Percentiles rank a stretch among this genome's conserved stretches.
phyloP scores from a whole-genome alignment of 2,329 filamentous ascomycete species.

The Colletotrichum shisoi region DNA sequence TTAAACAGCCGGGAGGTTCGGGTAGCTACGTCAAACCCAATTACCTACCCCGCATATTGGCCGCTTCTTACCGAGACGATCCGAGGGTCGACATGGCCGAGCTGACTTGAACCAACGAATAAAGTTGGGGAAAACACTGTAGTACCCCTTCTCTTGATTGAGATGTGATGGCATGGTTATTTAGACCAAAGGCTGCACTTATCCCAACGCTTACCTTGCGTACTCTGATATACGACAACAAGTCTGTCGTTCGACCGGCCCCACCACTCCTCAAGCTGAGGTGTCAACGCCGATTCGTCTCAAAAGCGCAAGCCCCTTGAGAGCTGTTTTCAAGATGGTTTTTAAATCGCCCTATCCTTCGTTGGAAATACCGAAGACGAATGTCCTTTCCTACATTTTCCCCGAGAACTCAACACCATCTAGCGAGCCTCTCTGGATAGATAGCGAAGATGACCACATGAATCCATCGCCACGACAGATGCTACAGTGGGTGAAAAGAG shows the following conservation, averaged over 20 bases:
- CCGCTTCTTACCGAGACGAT: conserved; percentile 27
- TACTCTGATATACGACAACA: background rate
- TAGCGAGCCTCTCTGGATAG: conserved; percentile 61
- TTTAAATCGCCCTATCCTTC: conserved; percentile 54
- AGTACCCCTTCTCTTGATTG: background rate
- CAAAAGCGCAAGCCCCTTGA: background rate
- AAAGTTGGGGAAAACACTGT: background rate
- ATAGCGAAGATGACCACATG: conserved; percentile 55
- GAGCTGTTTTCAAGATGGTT: conserved; percentile 47
- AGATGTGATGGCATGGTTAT: background rate
- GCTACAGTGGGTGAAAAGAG: conserved; percentile 59
- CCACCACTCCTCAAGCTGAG: background rate
- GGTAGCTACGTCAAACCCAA: conserved; percentile 2
- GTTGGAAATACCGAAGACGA: conserved; percentile 56
- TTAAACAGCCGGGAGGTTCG: background rate
- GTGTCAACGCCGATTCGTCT: background rate
- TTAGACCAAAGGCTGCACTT: background rate
- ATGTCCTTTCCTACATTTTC: conserved; percentile 52
- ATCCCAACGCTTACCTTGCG: background rate
- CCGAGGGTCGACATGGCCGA: conserved; percentile 32
- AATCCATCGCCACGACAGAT: conserved; percentile 58
- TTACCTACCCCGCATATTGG: conserved; percentile 31
- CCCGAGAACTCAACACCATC: conserved; percentile 46
- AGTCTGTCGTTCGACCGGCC: background rate
- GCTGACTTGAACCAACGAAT: background rate